A percentile compares a stretch with the other conserved stretches of the same genome.
phyloP scores from a whole-genome alignment of 805 yeast genomes.

The Yamadazyma philogaea region DNA sequence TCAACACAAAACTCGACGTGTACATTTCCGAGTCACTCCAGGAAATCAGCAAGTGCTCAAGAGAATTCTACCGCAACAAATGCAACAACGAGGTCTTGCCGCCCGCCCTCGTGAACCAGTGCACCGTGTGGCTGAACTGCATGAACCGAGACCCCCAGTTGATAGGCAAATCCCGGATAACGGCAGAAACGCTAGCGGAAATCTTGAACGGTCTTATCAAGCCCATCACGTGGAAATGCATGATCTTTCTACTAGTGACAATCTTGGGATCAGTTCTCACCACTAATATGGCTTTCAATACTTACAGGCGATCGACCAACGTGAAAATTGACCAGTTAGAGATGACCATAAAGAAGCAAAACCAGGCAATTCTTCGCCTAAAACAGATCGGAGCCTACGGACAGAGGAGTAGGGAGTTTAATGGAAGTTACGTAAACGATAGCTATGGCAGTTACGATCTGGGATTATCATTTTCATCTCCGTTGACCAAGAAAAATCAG shows the following conservation, averaged over 20 bases:
- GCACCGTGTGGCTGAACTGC: constrained; percentile 76
- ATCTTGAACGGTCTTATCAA: constrained; percentile 72
- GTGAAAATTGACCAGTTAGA: constrained; percentile 15
- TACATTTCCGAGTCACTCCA: constrained; percentile 57
- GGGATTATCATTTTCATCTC: constrained; percentile 11
- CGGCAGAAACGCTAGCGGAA: constrained; percentile 82
- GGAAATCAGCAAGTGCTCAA: constrained; percentile 65
- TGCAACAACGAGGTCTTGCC: constrained; percentile 65
- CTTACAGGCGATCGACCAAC: constrained; percentile 21
- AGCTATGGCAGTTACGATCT: background rate
- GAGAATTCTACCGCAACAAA: constrained; percentile 66
- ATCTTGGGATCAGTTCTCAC: constrained; percentile 51
- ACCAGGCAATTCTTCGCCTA: constrained; percentile 3
- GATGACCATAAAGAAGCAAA: constrained; percentile 15
- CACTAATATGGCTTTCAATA: constrained; percentile 50
- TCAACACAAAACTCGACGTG: constrained; percentile 63
- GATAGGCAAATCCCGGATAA: constrained; percentile 65
- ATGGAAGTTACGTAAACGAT: background rate
- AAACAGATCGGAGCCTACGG: background rate
- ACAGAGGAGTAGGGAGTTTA: background rate
- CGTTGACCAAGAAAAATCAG: constrained; percentile 11
- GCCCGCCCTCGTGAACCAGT: constrained; percentile 69
- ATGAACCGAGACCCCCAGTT: constrained; percentile 73
- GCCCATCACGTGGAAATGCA: constrained; percentile 68
- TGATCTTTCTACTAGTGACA: constrained; percentile 45